Conservation (phyloP, 116 monocot species). For the Dioscorea cayenensis region DNA sequence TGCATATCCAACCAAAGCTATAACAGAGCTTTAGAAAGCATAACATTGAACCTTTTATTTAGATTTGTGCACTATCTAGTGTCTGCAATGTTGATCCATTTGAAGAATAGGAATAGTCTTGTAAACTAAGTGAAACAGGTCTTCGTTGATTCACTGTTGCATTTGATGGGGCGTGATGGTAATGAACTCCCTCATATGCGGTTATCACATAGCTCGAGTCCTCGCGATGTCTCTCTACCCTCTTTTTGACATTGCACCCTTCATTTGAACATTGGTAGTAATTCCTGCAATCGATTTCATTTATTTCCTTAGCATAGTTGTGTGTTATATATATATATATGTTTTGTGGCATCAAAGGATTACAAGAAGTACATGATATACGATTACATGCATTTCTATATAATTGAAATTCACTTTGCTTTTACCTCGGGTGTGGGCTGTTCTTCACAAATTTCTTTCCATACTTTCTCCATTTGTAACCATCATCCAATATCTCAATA, state of each 20-base stretch:
- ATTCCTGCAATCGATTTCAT: conserved; percentile 27
- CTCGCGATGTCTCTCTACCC: conserved; percentile 35
- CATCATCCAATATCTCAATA: conserved; percentile 28
- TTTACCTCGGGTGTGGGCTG: conserved; percentile 28
- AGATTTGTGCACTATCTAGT: background rate
- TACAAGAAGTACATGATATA: no score
- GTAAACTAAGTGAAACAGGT: background rate
- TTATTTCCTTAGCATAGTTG: background rate
- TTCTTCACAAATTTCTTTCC: conserved; percentile 38
- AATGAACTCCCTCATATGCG: conserved; percentile 40
- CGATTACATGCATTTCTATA: no score
- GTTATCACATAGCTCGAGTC: conserved; percentile 43
- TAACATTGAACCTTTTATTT: background rate
- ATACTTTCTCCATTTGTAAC: conserved; percentile 44
- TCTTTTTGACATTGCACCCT: conserved; percentile 48
- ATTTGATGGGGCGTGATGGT: conserved; percentile 21
- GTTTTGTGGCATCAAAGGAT: no score
- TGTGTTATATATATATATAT: no score
- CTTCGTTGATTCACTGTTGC: background rate
- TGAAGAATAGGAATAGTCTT: background rate
- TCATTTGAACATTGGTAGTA: conserved; percentile 39
- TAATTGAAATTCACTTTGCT: no score
- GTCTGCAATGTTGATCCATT: background rate
- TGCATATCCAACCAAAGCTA: no score
- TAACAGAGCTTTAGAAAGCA: background rate